Conservation (phyloP, 768 basidiomycete genomes). For the Holtermannia corniformis region DNA sequence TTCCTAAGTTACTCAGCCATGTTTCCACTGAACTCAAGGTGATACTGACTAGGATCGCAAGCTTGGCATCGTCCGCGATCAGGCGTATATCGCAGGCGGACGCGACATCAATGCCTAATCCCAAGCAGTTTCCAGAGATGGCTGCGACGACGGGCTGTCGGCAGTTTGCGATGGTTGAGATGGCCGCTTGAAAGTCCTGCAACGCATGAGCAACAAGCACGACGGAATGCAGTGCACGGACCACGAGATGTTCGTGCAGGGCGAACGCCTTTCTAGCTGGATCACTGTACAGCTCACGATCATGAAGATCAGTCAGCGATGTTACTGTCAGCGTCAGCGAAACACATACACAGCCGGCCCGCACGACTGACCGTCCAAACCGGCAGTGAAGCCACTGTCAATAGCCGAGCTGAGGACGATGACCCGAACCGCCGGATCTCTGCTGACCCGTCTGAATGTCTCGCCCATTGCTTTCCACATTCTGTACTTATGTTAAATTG, state of each 20-base stretch:
- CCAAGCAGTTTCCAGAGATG: constrained; percentile 62
- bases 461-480: constrained; percentile 64
- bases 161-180: constrained; percentile 58
- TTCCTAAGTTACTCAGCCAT: constrained; percentile 48
- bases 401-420: constrained; percentile 63
- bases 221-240: constrained; percentile 8
- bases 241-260: constrained; percentile 43
- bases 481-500: constrained; percentile 40
- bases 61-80: constrained; percentile 53
- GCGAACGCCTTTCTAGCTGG: constrained; percentile 30
- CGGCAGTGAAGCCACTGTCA: constrained; percentile 70
- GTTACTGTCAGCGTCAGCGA: constrained; percentile 7
- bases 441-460: constrained; percentile 52
- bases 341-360: neutral
- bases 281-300: constrained; percentile 12
- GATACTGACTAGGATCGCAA: constrained; percentile 62
- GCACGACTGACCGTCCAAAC: constrained; percentile 58
- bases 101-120: constrained; percentile 69
- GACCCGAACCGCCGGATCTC: constrained; percentile 54
- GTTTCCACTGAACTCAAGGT: neutral
- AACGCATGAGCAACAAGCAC: constrained; percentile 4
- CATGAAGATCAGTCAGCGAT: constrained; percentile 8
- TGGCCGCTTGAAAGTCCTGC: constrained; percentile 58
- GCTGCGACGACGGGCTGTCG: constrained; percentile 76
- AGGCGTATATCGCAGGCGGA: constrained; percentile 65